Conservation (phyloP, 805 yeast genomes). For the Spathaspora sp. region DNA sequence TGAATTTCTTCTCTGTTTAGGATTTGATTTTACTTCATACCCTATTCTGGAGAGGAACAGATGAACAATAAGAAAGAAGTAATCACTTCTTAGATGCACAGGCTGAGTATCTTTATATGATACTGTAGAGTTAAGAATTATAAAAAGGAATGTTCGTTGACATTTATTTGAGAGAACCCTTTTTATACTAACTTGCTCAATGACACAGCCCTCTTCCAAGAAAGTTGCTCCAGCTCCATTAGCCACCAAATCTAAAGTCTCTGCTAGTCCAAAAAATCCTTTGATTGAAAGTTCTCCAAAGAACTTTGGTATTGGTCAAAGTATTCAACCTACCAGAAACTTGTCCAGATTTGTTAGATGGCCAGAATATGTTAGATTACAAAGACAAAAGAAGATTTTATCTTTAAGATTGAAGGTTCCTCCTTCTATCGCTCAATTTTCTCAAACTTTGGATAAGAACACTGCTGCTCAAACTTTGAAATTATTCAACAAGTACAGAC, state of each 20-base stretch:
- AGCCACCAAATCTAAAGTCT: constrained; percentile 31
- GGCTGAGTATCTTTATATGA: constrained; percentile 37
- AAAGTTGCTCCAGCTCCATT: constrained; percentile 47
- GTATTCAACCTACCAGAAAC: constrained; percentile 93
- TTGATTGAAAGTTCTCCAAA: constrained; percentile 85
- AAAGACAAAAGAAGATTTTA: constrained; percentile 97
- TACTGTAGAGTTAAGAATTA: constrained; percentile 34
- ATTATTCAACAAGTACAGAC: constrained; percentile 98
- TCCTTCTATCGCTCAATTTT: constrained; percentile 97
- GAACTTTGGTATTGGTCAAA: constrained; percentile 95
- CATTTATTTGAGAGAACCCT: constrained; percentile 18
- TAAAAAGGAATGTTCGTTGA: constrained; percentile 23
- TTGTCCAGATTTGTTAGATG: constrained; percentile 96
- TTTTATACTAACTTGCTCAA: constrained; percentile 29
- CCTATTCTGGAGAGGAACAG: neutral
- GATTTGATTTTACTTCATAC: neutral
- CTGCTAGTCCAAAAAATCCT: constrained; percentile 55
- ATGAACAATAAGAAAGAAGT: constrained; percentile 4
- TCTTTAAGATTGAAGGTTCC: constrained; percentile 97
- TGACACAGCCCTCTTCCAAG: constrained; percentile 54
- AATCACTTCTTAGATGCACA: constrained; percentile 39
- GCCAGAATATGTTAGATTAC: constrained; percentile 98
- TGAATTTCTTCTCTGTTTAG: neutral
- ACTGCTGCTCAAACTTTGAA: constrained; percentile 96
- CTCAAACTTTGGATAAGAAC: constrained; percentile 95